Percentiles rank a stretch among this genome's conserved stretches.
Conservation (phyloP, 768 basidiomycete genomes). For the Trametes cinnabarina region DNA sequence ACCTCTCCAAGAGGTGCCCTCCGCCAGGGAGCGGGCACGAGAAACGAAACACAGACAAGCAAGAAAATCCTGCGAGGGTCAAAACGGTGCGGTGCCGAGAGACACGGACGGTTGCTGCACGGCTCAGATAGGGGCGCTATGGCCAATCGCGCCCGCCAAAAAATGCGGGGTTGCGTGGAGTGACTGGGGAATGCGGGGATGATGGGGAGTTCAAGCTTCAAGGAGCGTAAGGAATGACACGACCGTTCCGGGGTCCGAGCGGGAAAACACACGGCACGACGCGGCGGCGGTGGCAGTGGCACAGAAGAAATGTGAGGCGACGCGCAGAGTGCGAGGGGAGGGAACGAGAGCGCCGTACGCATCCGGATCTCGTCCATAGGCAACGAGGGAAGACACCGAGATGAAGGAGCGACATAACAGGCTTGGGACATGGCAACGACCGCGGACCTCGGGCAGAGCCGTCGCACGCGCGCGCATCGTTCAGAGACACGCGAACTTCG, state of each 20-base stretch:
- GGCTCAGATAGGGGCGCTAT: neutral
- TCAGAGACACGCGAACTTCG: constrained; percentile 89
- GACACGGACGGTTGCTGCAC: neutral
- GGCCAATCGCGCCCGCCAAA: neutral
- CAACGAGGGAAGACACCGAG: neutral
- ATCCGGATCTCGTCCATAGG: constrained; percentile 1
- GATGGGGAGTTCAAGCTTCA: no score
- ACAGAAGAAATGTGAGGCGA: neutral
- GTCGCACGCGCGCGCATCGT: constrained; percentile 5
- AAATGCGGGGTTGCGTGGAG: neutral
- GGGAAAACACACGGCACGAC: neutral
- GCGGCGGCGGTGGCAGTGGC: neutral
- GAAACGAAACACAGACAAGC: no score
- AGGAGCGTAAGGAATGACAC: no score
- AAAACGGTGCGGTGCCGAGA: no score
- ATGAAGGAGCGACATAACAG: neutral
- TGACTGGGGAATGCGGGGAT: neutral
- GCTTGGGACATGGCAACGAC: neutral
- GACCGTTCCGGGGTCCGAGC: neutral
- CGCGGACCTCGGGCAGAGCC: neutral
- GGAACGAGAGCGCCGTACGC: neutral
- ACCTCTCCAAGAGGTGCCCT: no score
- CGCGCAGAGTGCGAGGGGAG: neutral
- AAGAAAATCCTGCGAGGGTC: neutral
- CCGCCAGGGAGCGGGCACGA: no score